A percentile compares a stretch with the other conserved stretches of the same genome.
Evolutionary conservation across 805 yeast species (phyloP).

Genomic region (Blastobotrys parvus): DNA sequence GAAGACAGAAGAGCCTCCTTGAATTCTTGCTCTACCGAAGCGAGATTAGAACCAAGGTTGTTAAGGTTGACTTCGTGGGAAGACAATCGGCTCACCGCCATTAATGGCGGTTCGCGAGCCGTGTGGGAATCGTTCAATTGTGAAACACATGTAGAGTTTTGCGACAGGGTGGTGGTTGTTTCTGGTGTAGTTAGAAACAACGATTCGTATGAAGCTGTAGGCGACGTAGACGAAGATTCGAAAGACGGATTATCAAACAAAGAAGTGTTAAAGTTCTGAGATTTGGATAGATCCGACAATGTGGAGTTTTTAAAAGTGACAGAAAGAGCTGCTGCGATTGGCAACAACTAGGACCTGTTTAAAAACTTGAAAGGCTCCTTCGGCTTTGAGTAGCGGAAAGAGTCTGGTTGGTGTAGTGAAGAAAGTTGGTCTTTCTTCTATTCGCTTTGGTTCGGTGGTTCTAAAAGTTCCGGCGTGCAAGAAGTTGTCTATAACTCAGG

Average conservation of each 20-base stretch:
- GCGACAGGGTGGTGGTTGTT: no score
- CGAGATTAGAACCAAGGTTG: neutral
- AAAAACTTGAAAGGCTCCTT: neutral
- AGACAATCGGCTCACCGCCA: no score
- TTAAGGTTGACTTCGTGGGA: neutral
- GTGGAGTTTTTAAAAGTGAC: neutral
- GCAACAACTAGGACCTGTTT: slow-evolving; percentile 1
- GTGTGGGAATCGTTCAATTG: no score
- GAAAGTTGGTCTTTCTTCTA: neutral
- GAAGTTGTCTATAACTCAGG: no score
- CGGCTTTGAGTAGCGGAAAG: neutral
- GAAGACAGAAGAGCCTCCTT: neutral
- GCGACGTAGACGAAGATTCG: no score
- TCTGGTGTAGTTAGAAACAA: no score
- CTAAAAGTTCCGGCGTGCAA: no score
- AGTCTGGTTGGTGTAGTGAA: neutral
- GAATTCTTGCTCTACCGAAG: neutral
- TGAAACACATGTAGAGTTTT: no score
- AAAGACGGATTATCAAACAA: neutral
- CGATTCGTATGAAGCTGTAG: no score
- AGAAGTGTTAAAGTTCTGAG: neutral
- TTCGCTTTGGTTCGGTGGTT: neutral
- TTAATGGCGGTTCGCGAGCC: no score
- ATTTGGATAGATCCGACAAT: slow-evolving; percentile 2
- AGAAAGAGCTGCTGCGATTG: slow-evolving; percentile 1